These are phyloP conservation scores for Trypanosoma grayi DNA, from an alignment of 208 protist species.

Conservation along the genomic window DNA sequence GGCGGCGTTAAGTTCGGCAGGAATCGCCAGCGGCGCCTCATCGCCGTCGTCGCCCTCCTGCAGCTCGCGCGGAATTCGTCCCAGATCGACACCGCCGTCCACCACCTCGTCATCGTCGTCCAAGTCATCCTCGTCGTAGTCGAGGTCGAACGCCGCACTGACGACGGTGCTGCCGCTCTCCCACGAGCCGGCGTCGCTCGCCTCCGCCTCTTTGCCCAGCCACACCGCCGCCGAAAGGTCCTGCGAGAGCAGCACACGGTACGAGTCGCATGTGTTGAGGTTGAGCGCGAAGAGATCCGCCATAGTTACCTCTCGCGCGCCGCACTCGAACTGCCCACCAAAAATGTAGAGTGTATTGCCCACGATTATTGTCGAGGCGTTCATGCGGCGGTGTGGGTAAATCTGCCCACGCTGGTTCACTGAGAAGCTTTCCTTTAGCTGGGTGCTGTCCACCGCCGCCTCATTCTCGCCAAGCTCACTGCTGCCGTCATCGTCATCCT, in stretches of 20 bases:
- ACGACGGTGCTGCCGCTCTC: constrained; percentile 86
- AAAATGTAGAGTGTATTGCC: constrained; percentile 86
- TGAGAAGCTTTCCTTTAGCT: constrained; percentile 77
- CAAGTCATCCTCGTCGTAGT: constrained; percentile 68
- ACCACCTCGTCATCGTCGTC: constrained; percentile 53
- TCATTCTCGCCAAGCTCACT: neutral
- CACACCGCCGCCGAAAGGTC: constrained; percentile 79
- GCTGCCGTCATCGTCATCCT: constrained; percentile 2
- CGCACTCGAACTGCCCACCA: constrained; percentile 89
- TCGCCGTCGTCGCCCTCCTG: constrained; percentile 56
- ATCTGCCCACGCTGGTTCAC: constrained; percentile 59
- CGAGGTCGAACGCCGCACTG: constrained; percentile 73
- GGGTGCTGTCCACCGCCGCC: constrained; percentile 6
- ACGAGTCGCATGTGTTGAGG: constrained; percentile 78
- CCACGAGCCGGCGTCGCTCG: constrained; percentile 71
- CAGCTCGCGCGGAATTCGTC: constrained; percentile 26
- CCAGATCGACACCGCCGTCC: constrained; percentile 14
- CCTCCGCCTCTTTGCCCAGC: constrained; percentile 83
- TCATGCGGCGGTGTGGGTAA: constrained; percentile 83
- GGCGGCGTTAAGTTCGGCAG: constrained; percentile 60
- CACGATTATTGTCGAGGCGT: constrained; percentile 51
- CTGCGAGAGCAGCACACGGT: constrained; percentile 73
- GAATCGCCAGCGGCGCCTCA: constrained; percentile 69
- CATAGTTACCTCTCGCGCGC: constrained; percentile 87
- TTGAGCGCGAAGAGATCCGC: constrained; percentile 87